A percentile compares a stretch with the other conserved stretches of the same genome.
Evolutionary conservation across 176 grass and related monocot genomes (phyloP).

Genomic region (Cymbopogon citratus): DNA sequence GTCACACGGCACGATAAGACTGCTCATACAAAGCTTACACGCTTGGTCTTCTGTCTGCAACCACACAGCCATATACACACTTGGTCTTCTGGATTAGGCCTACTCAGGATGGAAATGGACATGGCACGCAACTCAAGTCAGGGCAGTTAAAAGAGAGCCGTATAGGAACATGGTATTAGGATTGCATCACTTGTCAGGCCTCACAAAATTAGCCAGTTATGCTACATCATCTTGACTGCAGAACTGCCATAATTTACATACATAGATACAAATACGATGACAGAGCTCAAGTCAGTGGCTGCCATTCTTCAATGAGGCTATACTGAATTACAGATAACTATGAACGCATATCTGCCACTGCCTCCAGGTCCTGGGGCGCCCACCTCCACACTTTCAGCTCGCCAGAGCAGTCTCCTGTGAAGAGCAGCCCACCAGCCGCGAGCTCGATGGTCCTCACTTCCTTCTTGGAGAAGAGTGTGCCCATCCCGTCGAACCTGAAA

Average conservation of each 20-base stretch:
- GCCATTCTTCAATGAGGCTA: background rate
- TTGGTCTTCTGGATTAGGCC: background rate
- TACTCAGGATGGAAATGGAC: background rate
- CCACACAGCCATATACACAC: background rate
- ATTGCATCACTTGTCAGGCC: conserved; percentile 18
- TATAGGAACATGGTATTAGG: background rate
- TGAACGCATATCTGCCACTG: background rate
- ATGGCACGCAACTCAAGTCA: conserved; percentile 31
- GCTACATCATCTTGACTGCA: conserved; percentile 8
- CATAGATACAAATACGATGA: background rate
- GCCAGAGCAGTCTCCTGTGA: conserved; percentile 32
- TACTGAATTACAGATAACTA: background rate
- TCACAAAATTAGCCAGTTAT: background rate
- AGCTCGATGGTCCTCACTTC: conserved; percentile 47
- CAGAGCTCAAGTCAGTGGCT: background rate
- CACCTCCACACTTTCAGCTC: conserved; percentile 44
- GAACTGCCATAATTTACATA: conserved; percentile 23
- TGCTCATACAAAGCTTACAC: conserved; percentile 7
- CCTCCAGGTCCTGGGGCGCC: conserved; percentile 7
- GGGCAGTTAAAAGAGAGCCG: background rate
- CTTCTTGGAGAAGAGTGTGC: conserved; percentile 12
- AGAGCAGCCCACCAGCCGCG: conserved; percentile 4
- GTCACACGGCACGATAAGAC: background rate
- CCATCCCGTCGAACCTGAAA: conserved; percentile 29
- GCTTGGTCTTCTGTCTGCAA: background rate